phyloP scores from a whole-genome alignment of 2,329 filamentous ascomycete genomes.

The Colletotrichum eleusines region DNA sequence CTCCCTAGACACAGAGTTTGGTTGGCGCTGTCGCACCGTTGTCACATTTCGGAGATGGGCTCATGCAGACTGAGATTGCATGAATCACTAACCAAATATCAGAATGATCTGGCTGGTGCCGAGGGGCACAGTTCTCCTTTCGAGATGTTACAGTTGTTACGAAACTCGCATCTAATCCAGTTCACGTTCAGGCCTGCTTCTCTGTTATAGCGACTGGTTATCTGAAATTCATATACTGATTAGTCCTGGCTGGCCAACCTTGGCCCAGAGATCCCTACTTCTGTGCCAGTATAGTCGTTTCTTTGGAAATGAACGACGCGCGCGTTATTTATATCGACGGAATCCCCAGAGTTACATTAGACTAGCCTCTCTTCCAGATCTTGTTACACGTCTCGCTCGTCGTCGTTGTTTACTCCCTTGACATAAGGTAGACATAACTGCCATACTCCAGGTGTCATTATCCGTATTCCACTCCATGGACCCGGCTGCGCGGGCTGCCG shows the following conservation, averaged over 20 bases:
- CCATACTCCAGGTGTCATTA: background rate
- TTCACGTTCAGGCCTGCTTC: conserved; percentile 17
- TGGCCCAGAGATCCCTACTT: conserved; percentile 1
- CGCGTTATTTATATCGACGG: conserved; percentile 18
- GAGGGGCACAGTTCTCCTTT: background rate
- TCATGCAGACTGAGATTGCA: conserved; percentile 8
- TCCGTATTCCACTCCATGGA: conserved; percentile 3
- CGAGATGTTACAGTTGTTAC: background rate
- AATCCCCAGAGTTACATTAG: background rate
- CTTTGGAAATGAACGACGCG: background rate
- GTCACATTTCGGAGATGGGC: conserved; percentile 28
- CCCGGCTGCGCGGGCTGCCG: conserved; percentile 44
- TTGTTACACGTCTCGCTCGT: background rate
- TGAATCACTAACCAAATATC: conserved; percentile 8
- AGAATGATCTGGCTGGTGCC: background rate
- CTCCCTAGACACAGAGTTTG: conserved; percentile 11
- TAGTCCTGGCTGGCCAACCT: conserved; percentile 3
- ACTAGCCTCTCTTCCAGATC: background rate
- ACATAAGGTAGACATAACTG: background rate
- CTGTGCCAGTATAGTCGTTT: background rate
- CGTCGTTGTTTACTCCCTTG: background rate
- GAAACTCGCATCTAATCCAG: background rate
- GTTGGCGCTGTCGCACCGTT: conserved; percentile 13
- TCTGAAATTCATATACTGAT: background rate
- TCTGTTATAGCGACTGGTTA: background rate